Base-by-base conservation (phyloP, 257 asterid genomes). In the Craterostigma plantagineum region DNA sequence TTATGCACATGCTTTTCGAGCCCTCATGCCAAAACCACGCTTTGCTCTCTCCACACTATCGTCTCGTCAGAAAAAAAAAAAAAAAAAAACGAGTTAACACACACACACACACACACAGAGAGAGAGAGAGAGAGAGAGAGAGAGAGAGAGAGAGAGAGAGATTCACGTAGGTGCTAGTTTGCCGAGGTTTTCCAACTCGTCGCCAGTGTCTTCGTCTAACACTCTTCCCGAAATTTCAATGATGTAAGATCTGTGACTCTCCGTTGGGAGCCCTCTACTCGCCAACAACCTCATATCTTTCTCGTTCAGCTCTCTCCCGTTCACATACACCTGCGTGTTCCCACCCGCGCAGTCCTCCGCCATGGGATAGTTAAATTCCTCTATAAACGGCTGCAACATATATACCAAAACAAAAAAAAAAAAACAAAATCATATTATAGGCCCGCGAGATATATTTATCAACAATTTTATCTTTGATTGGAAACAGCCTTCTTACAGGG, bases 161-260 rank as follows among this genome's bases (percentile, higher is more conserved):
- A 56, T 84, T 73, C 66, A 87, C 97, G 90, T 76, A 9, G 97
- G 97, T 55, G 97, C 97, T 47, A 87, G 97, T 70, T 76, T 87
- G 48, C 97, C 97, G 8, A 87, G 85, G 72, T 79, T 66, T 34
- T 66, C 57, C 7, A 87, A 69, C 82, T 87, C 97, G 74, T 76
- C 85, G 4, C 95, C 87, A 7, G 85, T 73, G 41, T 66, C 75
- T 53, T 65, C 92, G 8, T 81, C 95, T 7, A 87, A 63, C 55
- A 87, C 68, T 64, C 95, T 61, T 8, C 97, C 95, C 3, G 95
- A 79, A 43, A 82, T 82, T 71, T 87, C 97, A 18, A 87, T 14
- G 10, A 79, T 76, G 62, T 76, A 82, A 10, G 95, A 79, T 51
- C 80, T 63, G 37, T 70, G 63, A 42, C 58, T 53, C 34, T 67